Percentiles rank a stretch among this genome's conserved stretches.
phyloP scores from a whole-genome alignment of 2,329 filamentous ascomycete species.

The Ambrosiella beaveri region DNA sequence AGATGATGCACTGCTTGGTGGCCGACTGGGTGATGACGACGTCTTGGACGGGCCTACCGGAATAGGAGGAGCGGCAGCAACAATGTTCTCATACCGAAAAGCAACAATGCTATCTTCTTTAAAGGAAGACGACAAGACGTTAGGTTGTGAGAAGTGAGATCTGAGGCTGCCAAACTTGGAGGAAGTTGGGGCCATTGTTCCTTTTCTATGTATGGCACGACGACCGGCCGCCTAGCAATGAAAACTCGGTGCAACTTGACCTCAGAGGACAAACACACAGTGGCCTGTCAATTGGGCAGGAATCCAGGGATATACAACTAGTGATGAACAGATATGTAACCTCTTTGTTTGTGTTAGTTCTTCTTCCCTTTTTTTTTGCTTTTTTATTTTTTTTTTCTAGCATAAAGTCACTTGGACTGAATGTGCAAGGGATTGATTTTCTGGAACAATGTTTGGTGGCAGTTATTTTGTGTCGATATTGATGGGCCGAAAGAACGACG shows the following conservation, averaged over 20 bases:
- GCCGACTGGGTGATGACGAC: constrained; percentile 10
- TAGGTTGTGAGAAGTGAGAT: constrained; percentile 16
- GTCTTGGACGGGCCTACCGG: constrained; percentile 18
- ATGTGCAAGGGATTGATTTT: not conserved
- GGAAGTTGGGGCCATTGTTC: constrained; percentile 1
- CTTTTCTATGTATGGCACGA: not conserved
- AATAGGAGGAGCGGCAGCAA: constrained; percentile 39
- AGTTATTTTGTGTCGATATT: not conserved
- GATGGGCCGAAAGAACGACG: not conserved
- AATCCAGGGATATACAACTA: not conserved
- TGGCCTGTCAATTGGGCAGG: not conserved
- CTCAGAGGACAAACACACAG: not conserved
- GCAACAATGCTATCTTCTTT: constrained; percentile 35
- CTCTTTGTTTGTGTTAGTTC: not conserved
- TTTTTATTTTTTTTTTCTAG: not conserved
- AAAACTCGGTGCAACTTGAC: not conserved
- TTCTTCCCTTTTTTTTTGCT: not conserved
- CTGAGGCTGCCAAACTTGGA: constrained; percentile 19
- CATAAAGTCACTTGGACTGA: not conserved
- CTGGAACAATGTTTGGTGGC: not conserved
- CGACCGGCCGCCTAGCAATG: not conserved
- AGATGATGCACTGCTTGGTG: constrained; percentile 4
- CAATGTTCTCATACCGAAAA: constrained; percentile 44
- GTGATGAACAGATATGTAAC: not conserved
- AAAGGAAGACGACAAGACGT: constrained; percentile 24